Evolutionary conservation across 768 basidiomycete species (phyloP).

Genomic region (Boletus vinaceobasis): DNA sequence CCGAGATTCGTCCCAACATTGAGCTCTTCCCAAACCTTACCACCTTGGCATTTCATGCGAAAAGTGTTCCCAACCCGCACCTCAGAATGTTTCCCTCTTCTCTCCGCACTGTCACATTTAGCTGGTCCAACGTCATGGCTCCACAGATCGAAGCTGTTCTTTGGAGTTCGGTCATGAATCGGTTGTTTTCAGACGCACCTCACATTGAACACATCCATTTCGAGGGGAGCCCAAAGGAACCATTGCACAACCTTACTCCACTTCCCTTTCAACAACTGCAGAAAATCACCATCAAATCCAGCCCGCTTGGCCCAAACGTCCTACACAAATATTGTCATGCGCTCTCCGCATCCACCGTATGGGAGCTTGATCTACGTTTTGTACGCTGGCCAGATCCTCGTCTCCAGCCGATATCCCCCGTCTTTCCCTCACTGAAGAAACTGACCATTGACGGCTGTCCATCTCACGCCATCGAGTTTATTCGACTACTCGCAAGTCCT

Average conservation of each 20-base stretch:
- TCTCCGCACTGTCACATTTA: slow-evolving; percentile 19
- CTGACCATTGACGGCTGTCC: slow-evolving; percentile 19
- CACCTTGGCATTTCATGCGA: slow-evolving; percentile 17
- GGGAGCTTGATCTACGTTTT: slow-evolving; percentile 23
- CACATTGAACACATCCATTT: slow-evolving; percentile 21
- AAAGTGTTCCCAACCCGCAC: slow-evolving; percentile 1
- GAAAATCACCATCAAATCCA: slow-evolving; percentile 20
- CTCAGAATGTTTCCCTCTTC: slow-evolving; percentile 22
- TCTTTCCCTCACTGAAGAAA: slow-evolving; percentile 22
- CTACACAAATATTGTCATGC: slow-evolving; percentile 24
- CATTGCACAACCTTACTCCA: slow-evolving; percentile 10
- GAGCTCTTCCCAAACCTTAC: slow-evolving; percentile 25
- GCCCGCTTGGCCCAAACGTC: slow-evolving; percentile 21
- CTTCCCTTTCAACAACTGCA: slow-evolving; percentile 19
- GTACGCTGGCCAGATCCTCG: slow-evolving; percentile 22
- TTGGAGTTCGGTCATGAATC: slow-evolving; percentile 21
- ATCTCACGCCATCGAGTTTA: slow-evolving; percentile 20
- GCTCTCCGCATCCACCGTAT: slow-evolving; percentile 17
- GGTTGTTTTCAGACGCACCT: slow-evolving; percentile 18
- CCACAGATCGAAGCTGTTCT: slow-evolving; percentile 14
- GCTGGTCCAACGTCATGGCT: slow-evolving; percentile 16
- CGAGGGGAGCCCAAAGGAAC: slow-evolving; percentile 25
- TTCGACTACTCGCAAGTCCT: slow-evolving; percentile 19
- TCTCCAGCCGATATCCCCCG: slow-evolving; percentile 15
- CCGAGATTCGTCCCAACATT: slow-evolving; percentile 18